Percentiles rank a stretch among this genome's conserved stretches.
phyloP scores from a whole-genome alignment of 257 asterid species.

The Nicotiana noctiflora region DNA sequence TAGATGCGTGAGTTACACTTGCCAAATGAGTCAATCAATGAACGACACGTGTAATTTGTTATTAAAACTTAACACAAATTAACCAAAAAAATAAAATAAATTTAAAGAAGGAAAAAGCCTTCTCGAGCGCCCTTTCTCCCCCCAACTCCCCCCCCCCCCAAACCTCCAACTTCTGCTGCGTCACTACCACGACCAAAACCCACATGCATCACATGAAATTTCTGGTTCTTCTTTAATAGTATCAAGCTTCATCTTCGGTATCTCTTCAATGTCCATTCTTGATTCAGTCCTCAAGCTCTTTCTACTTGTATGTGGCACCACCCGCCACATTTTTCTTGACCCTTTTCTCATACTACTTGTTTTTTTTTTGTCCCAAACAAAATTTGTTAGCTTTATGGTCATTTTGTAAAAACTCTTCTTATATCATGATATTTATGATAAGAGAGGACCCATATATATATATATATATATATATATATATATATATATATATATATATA shows the following conservation, averaged over 20 bases:
- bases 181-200: no score
- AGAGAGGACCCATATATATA: neutral
- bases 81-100: no score
- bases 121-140: no score
- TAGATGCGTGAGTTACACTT: no score
- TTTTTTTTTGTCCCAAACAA: neutral
- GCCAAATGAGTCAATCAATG: no score
- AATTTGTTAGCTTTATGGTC: neutral
- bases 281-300: slow-evolving; percentile 36
- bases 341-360: slow-evolving; percentile 21
- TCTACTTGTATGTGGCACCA: slow-evolving; percentile 24
- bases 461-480: neutral
- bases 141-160: no score
- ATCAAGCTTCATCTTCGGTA: slow-evolving; percentile 69
- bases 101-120: no score
- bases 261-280: slow-evolving; percentile 51
- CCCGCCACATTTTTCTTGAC: slow-evolving; percentile 40
- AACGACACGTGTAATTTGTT: no score
- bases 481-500: no score
- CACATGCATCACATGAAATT: slow-evolving; percentile 14
- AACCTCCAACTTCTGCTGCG: no score
- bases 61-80: no score
- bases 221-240: slow-evolving; percentile 57
- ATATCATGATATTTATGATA: neutral
- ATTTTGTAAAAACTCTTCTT: neutral